phyloP scores from a whole-genome alignment of 352 stramenopile species.

The Pythium oligandrum region DNA sequence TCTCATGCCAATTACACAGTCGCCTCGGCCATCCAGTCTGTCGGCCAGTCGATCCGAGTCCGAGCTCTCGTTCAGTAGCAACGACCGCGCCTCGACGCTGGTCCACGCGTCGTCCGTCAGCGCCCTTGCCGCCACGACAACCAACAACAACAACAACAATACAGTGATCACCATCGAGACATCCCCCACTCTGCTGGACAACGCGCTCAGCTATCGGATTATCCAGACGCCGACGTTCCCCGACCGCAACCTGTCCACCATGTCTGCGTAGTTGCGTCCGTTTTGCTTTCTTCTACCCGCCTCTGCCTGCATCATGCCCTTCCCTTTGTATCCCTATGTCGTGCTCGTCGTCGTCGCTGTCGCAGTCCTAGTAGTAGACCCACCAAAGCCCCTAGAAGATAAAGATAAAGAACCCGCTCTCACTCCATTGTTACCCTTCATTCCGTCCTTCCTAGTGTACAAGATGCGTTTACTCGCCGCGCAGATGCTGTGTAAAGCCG shows the following conservation, averaged over 20 bases:
- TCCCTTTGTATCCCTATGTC: background rate
- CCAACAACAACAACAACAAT: background rate
- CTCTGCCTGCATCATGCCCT: background rate
- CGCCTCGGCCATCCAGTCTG: constrained; percentile 7
- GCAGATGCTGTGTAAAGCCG: background rate
- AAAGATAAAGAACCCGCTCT: too few species aligned
- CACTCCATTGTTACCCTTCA: background rate
- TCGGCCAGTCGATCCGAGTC: constrained; percentile 10
- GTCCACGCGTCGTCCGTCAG: constrained; percentile 4
- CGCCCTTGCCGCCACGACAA: background rate
- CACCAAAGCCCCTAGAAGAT: background rate
- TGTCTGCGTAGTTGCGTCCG: constrained; percentile 20
- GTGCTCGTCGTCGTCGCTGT: background rate
- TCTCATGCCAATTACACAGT: constrained; percentile 14
- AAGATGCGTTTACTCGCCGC: background rate
- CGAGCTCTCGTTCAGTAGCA: constrained; percentile 7
- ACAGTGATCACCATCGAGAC: constrained; percentile 22
- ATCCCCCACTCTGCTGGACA: constrained; percentile 16
- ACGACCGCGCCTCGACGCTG: constrained; percentile 6
- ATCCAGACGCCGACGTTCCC: constrained; percentile 61
- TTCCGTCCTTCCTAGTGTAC: background rate
- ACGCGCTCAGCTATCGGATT: constrained; percentile 43
- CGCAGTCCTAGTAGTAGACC: constrained; percentile 4
- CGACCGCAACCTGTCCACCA: constrained; percentile 20
- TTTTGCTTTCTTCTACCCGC: background rate